Base-by-base conservation (phyloP, 2,329 filamentous ascomycete genomes). In the Cryphonectria naterciae region DNA sequence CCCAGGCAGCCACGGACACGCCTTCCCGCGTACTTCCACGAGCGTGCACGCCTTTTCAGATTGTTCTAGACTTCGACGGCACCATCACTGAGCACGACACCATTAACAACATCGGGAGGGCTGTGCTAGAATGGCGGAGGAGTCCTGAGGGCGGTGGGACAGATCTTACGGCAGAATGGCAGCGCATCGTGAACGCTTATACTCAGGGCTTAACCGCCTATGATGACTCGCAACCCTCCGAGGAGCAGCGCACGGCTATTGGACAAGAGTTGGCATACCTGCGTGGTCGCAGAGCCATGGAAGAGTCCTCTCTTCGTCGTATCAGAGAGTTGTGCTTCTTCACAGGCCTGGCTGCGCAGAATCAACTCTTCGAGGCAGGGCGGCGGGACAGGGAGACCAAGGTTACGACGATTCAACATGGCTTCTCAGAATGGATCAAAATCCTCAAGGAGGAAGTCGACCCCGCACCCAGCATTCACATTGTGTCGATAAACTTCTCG, bases 61-160 rank as follows among this genome's bases (percentile, higher is more conserved):
- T 89, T 56, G 77, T 89, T 49, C 81, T 89, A 28, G 87, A 89
- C 75, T 89, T 89, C 77, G 87, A 89, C 77, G 86, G 86, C 72
- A 89, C 87, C 22, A 88, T 89, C 74, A 89, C 87, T 25, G 78
- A 80, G 17, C 72, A 82, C 41, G 87, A 89, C 78, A 88, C 87
- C 56, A 85, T 89, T 56, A 77, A 78, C 68, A 78, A 81, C 56
- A 81, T 89, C 5, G 85, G 83, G 62, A 74, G 80, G 25, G 81
- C 81, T 35, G 84, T 83, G 68, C 81, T 87, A 60, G 74, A 73
- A 28, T 78, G 78, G 69, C 79, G 81, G 69, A 73, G 75, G 13
- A 37, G 54, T 43, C 66, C 49, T 17, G 52, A 62, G 28, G 70
- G 52, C 41, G 72, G 73, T 41, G 77, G 77, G 54, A 71, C 72